These are phyloP conservation scores for Dictyostelium firmibasis DNA, from an alignment of 78 protist species.

Conservation along the genomic window DNA sequence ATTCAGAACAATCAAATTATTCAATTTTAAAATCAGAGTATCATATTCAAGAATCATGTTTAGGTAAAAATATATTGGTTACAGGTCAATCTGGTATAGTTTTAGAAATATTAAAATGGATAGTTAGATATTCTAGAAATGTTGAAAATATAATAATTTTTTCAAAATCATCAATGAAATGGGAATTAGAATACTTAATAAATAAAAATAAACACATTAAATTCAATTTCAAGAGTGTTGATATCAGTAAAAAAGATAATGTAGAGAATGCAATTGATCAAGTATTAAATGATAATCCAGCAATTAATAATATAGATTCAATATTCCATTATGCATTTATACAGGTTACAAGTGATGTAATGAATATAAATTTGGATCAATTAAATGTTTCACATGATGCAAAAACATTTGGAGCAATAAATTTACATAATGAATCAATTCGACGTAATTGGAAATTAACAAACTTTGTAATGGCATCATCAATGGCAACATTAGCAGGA, in stretches of 20 bases:
- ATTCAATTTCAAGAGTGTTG: not conserved
- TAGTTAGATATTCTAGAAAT: not conserved
- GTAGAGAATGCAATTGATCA: not conserved
- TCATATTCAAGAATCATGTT: not conserved
- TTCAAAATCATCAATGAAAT: constrained; percentile 30
- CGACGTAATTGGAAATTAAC: not conserved
- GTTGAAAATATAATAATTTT: not conserved
- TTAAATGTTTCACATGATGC: constrained; percentile 11
- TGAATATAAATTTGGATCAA: not conserved
- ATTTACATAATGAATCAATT: constrained; percentile 43
- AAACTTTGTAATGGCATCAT: constrained; percentile 73
- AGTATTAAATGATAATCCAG: not conserved
- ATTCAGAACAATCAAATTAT: not conserved
- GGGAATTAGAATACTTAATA: constrained; percentile 31
- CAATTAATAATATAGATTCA: constrained; percentile 3
- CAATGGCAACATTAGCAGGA: constrained; percentile 44
- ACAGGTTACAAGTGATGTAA: not conserved
- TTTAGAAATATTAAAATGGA: not conserved
- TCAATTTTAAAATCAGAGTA: not conserved
- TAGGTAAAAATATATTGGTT: not conserved
- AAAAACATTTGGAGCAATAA: constrained; percentile 75
- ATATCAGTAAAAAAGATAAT: not conserved
- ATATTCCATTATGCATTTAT: constrained; percentile 60
- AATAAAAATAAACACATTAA: not conserved
- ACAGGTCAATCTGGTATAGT: constrained; percentile 53